Percentiles rank a stretch among this genome's conserved stretches.
Evolutionary conservation across 257 asterid species (phyloP).

Genomic region (Echites panduratus): DNA sequence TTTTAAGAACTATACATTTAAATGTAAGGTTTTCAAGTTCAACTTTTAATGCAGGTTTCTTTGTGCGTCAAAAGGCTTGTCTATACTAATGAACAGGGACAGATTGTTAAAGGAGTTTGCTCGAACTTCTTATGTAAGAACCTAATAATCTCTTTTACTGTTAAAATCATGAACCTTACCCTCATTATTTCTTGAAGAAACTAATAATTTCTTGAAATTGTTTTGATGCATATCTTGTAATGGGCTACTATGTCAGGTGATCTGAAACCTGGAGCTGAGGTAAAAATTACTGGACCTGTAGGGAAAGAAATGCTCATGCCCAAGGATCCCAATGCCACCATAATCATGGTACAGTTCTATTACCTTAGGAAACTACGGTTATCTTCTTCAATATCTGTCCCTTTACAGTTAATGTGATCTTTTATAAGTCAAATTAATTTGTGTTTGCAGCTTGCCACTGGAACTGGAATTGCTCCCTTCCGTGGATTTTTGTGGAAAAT

Average conservation of each 20-base stretch:
- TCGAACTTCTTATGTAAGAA: constrained; percentile 91
- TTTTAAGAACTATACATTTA: too few species aligned
- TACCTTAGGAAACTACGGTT: background rate
- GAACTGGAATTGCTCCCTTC: constrained; percentile 98
- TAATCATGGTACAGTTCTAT: constrained; percentile 51
- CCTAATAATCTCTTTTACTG: constrained; percentile 2
- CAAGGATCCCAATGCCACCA: constrained; percentile 81
- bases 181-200: background rate
- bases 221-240: too few species aligned
- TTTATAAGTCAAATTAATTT: constrained; percentile 12
- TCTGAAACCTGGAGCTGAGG: constrained; percentile 81
- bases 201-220: constrained; percentile 1
- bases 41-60: constrained; percentile 58
- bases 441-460: constrained; percentile 73
- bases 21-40: constrained; percentile 1
- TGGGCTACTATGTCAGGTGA: too few species aligned
- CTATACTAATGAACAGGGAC: constrained; percentile 88
- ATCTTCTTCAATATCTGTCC: constrained; percentile 7
- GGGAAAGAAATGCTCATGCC: constrained; percentile 99
- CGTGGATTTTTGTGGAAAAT: constrained; percentile 92
- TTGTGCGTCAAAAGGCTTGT: constrained; percentile 86
- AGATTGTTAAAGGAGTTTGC: constrained; percentile 88
- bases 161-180: background rate
- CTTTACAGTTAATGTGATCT: constrained; percentile 11
- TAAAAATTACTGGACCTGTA: constrained; percentile 89